A percentile compares a stretch with the other conserved stretches of the same genome.
phyloP scores from a whole-genome alignment of 768 basidiomycete species.

The Termitomyces sp. region DNA sequence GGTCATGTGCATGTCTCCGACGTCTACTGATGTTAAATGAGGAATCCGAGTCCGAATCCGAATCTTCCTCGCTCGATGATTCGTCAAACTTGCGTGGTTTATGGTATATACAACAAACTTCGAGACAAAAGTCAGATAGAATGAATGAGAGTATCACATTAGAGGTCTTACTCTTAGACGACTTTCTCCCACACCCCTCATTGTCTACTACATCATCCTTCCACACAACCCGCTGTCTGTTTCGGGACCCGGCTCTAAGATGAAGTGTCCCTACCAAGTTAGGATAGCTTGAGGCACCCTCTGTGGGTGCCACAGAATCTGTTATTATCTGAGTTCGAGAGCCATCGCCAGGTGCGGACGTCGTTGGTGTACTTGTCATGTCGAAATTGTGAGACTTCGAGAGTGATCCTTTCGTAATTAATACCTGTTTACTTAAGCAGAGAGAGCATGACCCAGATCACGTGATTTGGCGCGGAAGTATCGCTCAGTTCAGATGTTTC shows the following conservation, averaged over 20 bases:
- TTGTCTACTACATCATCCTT: slow-evolving; percentile 85
- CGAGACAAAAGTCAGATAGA: not conserved
- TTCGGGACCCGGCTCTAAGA: slow-evolving; percentile 50
- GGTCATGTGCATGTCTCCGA: slow-evolving; percentile 1
- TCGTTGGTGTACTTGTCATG: slow-evolving; percentile 25
- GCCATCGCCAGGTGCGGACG: slow-evolving; percentile 41
- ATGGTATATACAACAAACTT: slow-evolving; percentile 96
- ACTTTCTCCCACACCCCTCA: slow-evolving; percentile 84
- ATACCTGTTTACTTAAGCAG: not conserved
- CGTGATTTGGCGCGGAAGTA: not conserved
- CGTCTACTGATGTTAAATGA: slow-evolving; percentile 14
- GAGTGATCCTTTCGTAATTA: not conserved
- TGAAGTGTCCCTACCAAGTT: slow-evolving; percentile 35
- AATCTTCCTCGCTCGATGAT: slow-evolving; percentile 63
- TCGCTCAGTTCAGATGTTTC: too few species aligned
- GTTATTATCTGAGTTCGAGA: slow-evolving; percentile 52
- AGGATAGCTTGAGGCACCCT: slow-evolving; percentile 7
- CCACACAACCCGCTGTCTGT: slow-evolving; percentile 70
- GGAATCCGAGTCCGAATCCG: slow-evolving; percentile 40
- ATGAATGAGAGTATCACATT: not conserved
- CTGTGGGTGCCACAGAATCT: slow-evolving; percentile 18
- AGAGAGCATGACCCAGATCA: not conserved
- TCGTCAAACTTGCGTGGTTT: slow-evolving; percentile 78
- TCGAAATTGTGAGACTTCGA: not conserved
- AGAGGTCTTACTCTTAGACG: slow-evolving; percentile 77